Conservation (phyloP, 148 eudicot genomes). For the Salicornia ramosissima region DNA sequence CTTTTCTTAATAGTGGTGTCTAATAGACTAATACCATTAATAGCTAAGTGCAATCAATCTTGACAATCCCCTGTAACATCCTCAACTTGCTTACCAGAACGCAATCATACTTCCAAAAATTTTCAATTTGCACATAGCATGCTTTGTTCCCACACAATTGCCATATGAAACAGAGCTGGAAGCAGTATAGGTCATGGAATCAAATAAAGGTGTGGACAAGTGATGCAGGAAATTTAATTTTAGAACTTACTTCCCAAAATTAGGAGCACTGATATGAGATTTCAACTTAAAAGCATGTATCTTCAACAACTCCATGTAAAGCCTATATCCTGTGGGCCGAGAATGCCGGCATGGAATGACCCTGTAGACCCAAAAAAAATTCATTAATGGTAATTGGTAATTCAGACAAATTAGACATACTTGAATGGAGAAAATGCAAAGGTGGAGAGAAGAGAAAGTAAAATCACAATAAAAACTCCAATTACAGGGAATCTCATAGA, state of each 20-base stretch:
- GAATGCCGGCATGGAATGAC: conserved; percentile 70
- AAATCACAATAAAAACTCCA: neutral
- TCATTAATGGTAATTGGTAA: neutral
- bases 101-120: neutral
- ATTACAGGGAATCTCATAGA: neutral
- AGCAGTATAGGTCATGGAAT: neutral
- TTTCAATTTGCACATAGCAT: neutral
- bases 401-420: neutral
- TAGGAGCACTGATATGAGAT: conserved; percentile 35
- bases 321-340: conserved; percentile 74
- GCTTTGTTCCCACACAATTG: neutral
- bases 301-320: conserved; percentile 85
- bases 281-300: conserved; percentile 53
- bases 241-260: conserved; percentile 63
- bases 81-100: neutral
- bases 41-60: neutral
- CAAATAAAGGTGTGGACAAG: neutral
- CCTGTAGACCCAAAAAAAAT: conserved; percentile 38
- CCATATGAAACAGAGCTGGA: neutral
- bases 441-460: neutral
- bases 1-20: neutral
- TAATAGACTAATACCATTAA: neutral
- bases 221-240: neutral
- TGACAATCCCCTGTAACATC: neutral
- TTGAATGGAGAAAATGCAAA: neutral